phyloP scores from a whole-genome alignment of 2,329 filamentous ascomycete species.

The Aspergillus tubingensis region DNA sequence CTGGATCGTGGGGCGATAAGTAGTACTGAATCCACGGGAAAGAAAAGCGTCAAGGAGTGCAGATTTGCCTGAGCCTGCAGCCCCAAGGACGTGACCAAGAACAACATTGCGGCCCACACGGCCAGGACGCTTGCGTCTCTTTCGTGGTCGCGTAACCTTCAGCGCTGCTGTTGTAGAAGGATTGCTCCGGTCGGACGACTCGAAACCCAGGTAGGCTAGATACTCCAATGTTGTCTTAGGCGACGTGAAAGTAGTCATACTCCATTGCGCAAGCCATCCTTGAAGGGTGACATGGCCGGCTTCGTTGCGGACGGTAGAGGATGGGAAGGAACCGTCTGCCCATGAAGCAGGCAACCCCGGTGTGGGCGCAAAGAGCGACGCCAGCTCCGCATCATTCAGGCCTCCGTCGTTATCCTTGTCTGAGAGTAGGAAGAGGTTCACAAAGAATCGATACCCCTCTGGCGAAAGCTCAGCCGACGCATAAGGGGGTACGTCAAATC shows the following conservation, averaged over 20 bases:
- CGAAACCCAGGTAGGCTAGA: constrained; percentile 92
- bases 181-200: constrained; percentile 70
- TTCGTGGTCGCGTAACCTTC: constrained; percentile 89
- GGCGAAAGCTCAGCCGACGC: constrained; percentile 93
- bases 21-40: constrained; percentile 77
- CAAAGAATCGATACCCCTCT: constrained; percentile 93
- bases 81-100: constrained; percentile 86
- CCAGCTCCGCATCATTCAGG: constrained; percentile 80
- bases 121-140: constrained; percentile 76
- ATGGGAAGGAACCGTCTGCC: constrained; percentile 86
- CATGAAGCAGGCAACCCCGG: constrained; percentile 85
- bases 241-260: constrained; percentile 97
- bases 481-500: constrained; percentile 89
- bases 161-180: constrained; percentile 79
- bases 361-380: constrained; percentile 86
- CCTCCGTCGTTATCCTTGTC: constrained; percentile 98
- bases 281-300: constrained; percentile 93
- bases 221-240: constrained; percentile 95
- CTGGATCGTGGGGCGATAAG: constrained; percentile 93
- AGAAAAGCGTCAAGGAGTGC: constrained; percentile 88
- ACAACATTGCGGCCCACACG: constrained; percentile 93
- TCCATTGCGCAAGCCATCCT: constrained; percentile 98
- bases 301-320: constrained; percentile 92
- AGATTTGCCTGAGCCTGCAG: constrained; percentile 84
- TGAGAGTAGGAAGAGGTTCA: constrained; percentile 90